Conservation (phyloP, 1,139 yeast genomes). For the Magnusiomyces paraingens region DNA sequence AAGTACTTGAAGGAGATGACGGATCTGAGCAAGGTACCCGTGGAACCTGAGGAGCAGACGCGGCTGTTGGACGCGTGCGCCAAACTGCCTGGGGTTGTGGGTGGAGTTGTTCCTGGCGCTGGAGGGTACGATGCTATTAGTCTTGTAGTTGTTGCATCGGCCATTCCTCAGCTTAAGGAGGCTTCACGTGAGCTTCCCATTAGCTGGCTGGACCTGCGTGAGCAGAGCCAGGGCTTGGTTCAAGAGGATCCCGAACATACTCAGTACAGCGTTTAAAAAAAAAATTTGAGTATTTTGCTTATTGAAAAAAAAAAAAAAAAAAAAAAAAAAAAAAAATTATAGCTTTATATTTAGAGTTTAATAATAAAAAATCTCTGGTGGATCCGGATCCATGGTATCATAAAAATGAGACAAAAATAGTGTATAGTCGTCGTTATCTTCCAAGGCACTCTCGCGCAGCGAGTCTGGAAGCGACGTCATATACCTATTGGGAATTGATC, state of each 20-base stretch:
- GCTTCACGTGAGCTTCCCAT: background rate
- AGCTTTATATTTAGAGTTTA: no score
- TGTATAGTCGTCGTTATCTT: no score
- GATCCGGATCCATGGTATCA: no score
- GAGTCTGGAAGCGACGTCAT: no score
- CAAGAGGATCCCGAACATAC: background rate
- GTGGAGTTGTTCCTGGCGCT: conserved; percentile 97
- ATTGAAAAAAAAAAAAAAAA: no score
- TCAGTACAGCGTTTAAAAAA: no score
- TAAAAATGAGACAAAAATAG: no score
- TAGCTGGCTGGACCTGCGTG: conserved; percentile 5
- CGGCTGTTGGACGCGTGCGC: conserved; percentile 55
- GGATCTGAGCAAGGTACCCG: conserved; percentile 63
- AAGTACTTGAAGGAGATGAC: conserved; percentile 54
- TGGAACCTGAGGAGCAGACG: conserved; percentile 81
- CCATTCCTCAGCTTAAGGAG: conserved; percentile 27
- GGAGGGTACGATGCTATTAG: conserved; percentile 96
- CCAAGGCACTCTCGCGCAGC: no score
- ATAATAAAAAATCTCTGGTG: no score
- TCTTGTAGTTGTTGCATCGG: conserved; percentile 49
- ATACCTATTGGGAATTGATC: no score
- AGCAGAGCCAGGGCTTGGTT: conserved; percentile 4
- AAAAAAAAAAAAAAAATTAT: no score
- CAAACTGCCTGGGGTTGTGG: conserved; percentile 62
- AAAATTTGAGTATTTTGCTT: no score